Conservation (phyloP, 83 land plant species). For the Thuja plicata region DNA sequence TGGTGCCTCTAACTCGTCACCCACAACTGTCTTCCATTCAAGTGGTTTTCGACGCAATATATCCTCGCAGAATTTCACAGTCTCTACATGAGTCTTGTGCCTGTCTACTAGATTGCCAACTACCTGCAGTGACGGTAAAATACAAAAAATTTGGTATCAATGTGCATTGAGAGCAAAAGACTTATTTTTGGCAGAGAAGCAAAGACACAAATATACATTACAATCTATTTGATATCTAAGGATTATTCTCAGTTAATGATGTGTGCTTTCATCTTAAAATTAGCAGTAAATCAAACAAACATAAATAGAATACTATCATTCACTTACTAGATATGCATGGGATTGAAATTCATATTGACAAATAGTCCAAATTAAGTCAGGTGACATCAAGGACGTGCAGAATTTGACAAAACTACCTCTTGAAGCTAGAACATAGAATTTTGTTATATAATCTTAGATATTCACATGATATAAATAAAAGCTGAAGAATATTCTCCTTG, state of each 20-base stretch:
- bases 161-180: neutral
- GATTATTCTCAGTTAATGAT: neutral
- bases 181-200: neutral
- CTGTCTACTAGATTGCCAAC: constrained; percentile 50
- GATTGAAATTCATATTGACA: neutral
- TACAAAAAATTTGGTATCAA: neutral
- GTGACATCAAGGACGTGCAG: neutral
- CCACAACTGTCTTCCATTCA: constrained; percentile 46
- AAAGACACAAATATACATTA: neutral
- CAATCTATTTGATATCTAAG: neutral
- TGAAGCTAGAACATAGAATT: neutral
- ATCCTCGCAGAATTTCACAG: constrained; percentile 62
- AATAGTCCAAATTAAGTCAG: neutral
- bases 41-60: constrained; percentile 43
- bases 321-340: neutral
- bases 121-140: constrained; percentile 27
- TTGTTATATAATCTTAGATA: neutral
- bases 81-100: constrained; percentile 53
- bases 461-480: neutral
- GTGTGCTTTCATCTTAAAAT: neutral
- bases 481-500: neutral
- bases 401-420: neutral
- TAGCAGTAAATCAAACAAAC: neutral
- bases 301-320: neutral
- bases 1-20: constrained; percentile 46